Conservation (phyloP, 306 rosid genomes). For the Glycine soja region DNA sequence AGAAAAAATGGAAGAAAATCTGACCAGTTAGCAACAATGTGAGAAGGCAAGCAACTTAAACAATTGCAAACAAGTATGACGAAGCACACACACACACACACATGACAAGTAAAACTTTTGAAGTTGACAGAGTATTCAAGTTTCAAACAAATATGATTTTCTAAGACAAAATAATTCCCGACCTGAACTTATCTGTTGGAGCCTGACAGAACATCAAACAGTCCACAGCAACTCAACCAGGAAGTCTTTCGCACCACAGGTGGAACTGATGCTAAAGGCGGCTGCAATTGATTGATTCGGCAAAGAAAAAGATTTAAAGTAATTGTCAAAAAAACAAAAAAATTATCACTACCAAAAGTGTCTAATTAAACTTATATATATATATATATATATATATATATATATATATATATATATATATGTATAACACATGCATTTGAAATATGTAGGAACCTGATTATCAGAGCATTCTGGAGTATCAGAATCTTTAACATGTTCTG, state of each 20-base stretch:
- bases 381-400: neutral
- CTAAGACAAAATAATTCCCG: conserved; percentile 36
- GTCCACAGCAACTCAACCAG: conserved; percentile 84
- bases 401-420: neutral
- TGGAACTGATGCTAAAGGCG: conserved; percentile 58
- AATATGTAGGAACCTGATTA: conserved; percentile 64
- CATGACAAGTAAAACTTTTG: neutral
- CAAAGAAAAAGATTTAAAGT: conserved; percentile 36
- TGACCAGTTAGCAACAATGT: conserved; percentile 18
- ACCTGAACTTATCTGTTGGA: conserved; percentile 79
- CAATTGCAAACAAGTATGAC: conserved; percentile 1
- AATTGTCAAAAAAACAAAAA: neutral
- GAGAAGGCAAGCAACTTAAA: conserved; percentile 9
- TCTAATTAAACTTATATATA: conserved; percentile 28
- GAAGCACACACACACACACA: neutral
- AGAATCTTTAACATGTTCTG: conserved; percentile 51
- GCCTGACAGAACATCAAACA: conserved; percentile 70
- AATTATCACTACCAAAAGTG: neutral
- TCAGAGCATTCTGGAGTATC: conserved; percentile 61
- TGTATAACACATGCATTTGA: neutral
- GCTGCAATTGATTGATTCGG: conserved; percentile 57
- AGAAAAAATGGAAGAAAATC: neutral
- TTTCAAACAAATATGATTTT: conserved; percentile 10
- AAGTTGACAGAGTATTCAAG: conserved; percentile 32
- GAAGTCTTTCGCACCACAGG: conserved; percentile 57